These are phyloP conservation scores for Fusarium devonianum DNA, from an alignment of 2,329 filamentous ascomycete species.

Conservation along the genomic window DNA sequence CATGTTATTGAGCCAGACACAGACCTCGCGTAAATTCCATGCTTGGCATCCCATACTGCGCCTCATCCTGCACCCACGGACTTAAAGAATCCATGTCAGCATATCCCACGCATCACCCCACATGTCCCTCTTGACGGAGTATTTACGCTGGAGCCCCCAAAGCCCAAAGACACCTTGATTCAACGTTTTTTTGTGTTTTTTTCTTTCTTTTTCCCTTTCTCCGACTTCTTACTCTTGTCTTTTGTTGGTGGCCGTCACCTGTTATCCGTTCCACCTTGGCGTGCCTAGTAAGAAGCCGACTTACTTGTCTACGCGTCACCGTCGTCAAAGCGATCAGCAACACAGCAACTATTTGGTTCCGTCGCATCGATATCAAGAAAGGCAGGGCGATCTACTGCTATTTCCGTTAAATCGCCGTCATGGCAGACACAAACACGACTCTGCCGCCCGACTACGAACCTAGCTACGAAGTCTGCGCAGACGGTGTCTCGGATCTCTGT, in stretches of 20 bases:
- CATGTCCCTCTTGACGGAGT: background rate
- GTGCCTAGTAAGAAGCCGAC: too few species aligned
- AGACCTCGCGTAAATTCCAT: background rate
- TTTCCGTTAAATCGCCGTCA: background rate
- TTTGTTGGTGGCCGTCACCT: too few species aligned
- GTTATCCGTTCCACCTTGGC: too few species aligned
- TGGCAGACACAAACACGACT: constrained; percentile 4
- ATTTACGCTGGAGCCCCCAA: background rate
- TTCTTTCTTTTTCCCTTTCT: too few species aligned
- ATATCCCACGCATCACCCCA: background rate
- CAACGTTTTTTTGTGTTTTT: background rate
- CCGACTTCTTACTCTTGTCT: too few species aligned
- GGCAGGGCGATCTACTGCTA: background rate
- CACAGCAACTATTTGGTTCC: background rate
- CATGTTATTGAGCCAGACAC: background rate
- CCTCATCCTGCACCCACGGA: constrained; percentile 2
- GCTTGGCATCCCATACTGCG: background rate
- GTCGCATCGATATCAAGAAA: background rate
- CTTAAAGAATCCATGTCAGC: constrained; percentile 1
- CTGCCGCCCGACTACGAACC: constrained; percentile 11
- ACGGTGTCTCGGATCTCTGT: constrained; percentile 20
- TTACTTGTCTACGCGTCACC: too few species aligned
- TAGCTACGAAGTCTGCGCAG: constrained; percentile 18
- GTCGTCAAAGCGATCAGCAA: too few species aligned
- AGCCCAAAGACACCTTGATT: background rate